Evolutionary conservation across 2,329 filamentous ascomycete genomes (phyloP).

Genomic region (Xylaria sp.): DNA sequence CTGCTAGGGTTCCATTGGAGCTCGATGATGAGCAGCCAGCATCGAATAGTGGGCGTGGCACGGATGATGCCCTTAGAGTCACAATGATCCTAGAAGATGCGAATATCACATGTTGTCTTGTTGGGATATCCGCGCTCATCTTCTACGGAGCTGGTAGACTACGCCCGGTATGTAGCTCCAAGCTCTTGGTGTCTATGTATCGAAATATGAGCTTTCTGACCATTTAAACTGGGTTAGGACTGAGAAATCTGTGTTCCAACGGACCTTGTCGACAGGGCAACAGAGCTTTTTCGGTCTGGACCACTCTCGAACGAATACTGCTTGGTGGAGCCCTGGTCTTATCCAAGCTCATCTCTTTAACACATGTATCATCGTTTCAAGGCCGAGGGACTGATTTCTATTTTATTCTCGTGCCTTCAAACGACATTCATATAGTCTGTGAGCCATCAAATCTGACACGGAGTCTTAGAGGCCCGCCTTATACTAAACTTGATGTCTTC

Average conservation of each 20-base stretch:
- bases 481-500: not conserved
- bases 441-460: not conserved
- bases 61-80: no score
- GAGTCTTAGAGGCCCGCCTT: not conserved
- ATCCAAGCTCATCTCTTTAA: not conserved
- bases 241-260: not conserved
- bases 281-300: not conserved
- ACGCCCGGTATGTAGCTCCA: not conserved
- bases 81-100: not conserved
- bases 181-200: not conserved
- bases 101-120: not conserved
- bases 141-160: not conserved
- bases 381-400: not conserved
- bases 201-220: not conserved
- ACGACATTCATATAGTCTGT: not conserved
- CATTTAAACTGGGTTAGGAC: not conserved
- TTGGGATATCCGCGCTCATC: constrained; percentile 1
- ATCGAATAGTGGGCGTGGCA: no score
- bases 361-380: not conserved
- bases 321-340: not conserved
- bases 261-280: not conserved
- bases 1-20: no score
- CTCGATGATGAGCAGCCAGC: no score
- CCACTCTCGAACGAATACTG: not conserved
- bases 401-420: not conserved